phyloP scores from a whole-genome alignment of 306 rosid species.

The Quercus ilex region DNA sequence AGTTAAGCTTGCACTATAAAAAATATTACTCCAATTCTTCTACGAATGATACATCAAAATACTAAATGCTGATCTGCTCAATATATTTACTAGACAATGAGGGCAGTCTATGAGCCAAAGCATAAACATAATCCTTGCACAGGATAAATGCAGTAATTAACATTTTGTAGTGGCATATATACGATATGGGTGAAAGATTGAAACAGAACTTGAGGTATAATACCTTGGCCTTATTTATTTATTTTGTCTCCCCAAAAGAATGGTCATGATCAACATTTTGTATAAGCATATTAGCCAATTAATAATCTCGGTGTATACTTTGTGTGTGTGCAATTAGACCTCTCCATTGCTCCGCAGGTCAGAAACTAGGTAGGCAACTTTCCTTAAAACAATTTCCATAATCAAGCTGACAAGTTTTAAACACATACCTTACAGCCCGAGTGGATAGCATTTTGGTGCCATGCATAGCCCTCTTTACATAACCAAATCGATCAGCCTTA shows the following conservation, averaged over 20 bases:
- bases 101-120: constrained; percentile 16
- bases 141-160: constrained; percentile 18
- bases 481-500: constrained; percentile 96
- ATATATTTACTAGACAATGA: background rate
- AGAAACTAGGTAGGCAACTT: constrained; percentile 7
- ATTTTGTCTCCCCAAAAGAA: background rate
- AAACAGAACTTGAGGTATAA: constrained; percentile 5
- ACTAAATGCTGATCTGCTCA: constrained; percentile 2
- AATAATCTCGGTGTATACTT: constrained; percentile 1
- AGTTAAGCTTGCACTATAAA: constrained; percentile 41
- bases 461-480: constrained; percentile 92
- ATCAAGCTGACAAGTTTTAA: constrained; percentile 21
- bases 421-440: constrained; percentile 72
- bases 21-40: constrained; percentile 26
- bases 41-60: background rate
- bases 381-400: background rate
- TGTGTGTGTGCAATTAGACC: constrained; percentile 4
- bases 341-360: constrained; percentile 9
- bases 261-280: background rate
- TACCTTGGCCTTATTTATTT: constrained; percentile 11
- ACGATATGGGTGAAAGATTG: background rate
- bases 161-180: background rate
- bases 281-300: background rate
- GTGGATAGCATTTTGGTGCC: constrained; percentile 91
- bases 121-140: background rate